Evolutionary conservation across 129 eudicot species (phyloP).

Genomic region (Ambrosia artemisiifolia): DNA sequence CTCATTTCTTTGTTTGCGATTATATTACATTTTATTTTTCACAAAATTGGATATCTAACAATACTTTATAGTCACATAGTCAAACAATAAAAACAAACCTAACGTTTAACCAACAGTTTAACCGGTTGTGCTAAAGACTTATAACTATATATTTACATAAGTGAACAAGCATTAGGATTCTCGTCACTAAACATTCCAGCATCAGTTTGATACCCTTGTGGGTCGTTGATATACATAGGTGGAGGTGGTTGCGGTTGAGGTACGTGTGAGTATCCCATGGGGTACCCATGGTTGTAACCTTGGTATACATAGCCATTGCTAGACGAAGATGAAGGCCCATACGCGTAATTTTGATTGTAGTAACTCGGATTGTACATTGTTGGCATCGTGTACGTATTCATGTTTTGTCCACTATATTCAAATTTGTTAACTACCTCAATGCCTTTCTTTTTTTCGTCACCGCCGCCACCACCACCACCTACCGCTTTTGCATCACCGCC

Average conservation of each 20-base stretch:
- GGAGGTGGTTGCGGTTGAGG: constrained; percentile 33
- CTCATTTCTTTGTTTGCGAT: neutral
- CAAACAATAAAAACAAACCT: constrained; percentile 28
- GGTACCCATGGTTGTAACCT: constrained; percentile 36
- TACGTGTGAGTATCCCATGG: constrained; percentile 24
- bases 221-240: constrained; percentile 30
- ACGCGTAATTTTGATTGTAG: constrained; percentile 52
- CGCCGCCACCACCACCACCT: neutral
- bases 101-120: constrained; percentile 25
- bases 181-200: constrained; percentile 69
- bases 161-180: constrained; percentile 65
- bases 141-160: constrained; percentile 47
- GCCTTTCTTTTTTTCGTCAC: constrained; percentile 25
- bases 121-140: neutral
- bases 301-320: constrained; percentile 33
- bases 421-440: constrained; percentile 47
- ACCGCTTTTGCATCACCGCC: neutral
- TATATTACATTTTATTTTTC: neutral
- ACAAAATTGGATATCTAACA: constrained; percentile 22
- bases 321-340: constrained; percentile 23
- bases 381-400: constrained; percentile 38
- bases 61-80: constrained; percentile 14
- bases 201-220: constrained; percentile 21
- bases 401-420: constrained; percentile 41
- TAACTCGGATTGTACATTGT: constrained; percentile 27